phyloP scores from a whole-genome alignment of 306 rosid genomes.

The Citrullus mucosospermus region DNA sequence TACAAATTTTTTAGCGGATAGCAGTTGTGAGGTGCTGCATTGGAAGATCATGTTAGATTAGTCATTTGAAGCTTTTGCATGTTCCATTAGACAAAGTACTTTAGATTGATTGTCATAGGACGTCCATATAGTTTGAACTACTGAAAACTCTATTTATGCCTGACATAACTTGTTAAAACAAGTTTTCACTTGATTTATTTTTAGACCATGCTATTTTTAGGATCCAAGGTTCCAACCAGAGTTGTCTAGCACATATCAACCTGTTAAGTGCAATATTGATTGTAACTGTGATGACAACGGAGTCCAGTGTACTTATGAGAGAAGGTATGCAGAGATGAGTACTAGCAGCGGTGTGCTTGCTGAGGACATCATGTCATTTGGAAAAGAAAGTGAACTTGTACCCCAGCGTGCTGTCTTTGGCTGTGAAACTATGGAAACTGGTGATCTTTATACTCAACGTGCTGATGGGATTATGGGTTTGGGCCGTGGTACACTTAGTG shows the following conservation, averaged over 20 bases:
- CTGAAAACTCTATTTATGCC: neutral
- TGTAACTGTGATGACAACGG: slow-evolving; percentile 30
- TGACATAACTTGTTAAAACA: neutral
- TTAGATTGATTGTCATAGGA: neutral
- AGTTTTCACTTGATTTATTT: neutral
- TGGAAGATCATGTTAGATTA: neutral
- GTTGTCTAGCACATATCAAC: slow-evolving; percentile 27
- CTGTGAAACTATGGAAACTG: slow-evolving; percentile 38
- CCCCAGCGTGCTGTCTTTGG: slow-evolving; percentile 49
- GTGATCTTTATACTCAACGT: slow-evolving; percentile 41
- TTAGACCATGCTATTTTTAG: slow-evolving; percentile 14
- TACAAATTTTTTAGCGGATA: neutral
- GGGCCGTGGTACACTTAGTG: slow-evolving; percentile 39
- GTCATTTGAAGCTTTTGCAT: neutral
- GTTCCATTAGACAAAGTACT: neutral
- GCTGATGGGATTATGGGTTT: slow-evolving; percentile 47
- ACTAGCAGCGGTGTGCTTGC: slow-evolving; percentile 40
- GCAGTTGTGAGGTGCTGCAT: neutral
- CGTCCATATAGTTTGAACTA: neutral
- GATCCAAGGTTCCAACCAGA: slow-evolving; percentile 37
- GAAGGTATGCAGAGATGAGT: slow-evolving; percentile 43
- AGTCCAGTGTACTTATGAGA: slow-evolving; percentile 36
- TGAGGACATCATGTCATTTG: slow-evolving; percentile 34
- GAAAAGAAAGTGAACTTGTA: slow-evolving; percentile 28
- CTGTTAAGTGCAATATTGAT: slow-evolving; percentile 27